Evolutionary conservation across 768 basidiomycete genomes (phyloP).

Genomic region (Cyclocybe cylindracea): DNA sequence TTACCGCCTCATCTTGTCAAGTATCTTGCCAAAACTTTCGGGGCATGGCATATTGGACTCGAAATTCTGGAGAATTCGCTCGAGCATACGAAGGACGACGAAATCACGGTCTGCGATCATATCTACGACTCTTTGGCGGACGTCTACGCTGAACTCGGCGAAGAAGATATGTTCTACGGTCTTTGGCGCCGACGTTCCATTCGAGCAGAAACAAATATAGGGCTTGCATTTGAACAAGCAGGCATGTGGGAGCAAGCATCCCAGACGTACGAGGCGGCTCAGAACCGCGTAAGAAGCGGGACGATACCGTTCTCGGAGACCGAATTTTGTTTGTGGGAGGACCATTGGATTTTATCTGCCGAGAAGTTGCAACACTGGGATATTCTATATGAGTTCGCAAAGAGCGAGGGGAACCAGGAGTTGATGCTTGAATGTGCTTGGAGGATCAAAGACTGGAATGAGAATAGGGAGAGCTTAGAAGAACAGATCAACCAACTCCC

Average conservation of each 20-base stretch:
- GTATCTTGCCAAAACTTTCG: slow-evolving; percentile 94
- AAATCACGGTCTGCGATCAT: slow-evolving; percentile 75
- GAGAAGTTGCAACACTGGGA: slow-evolving; percentile 99
- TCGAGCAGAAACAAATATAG: slow-evolving; percentile 88
- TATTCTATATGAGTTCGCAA: slow-evolving; percentile 86
- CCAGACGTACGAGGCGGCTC: slow-evolving; percentile 85
- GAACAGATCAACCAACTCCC: slow-evolving; percentile 78
- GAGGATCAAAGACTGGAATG: slow-evolving; percentile 91
- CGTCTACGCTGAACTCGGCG: slow-evolving; percentile 91
- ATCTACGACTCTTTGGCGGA: slow-evolving; percentile 91
- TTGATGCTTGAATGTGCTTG: slow-evolving; percentile 94
- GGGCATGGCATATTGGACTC: slow-evolving; percentile 91
- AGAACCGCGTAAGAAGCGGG: slow-evolving; percentile 80
- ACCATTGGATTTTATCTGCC: slow-evolving; percentile 95
- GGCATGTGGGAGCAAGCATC: slow-evolving; percentile 97
- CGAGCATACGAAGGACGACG: slow-evolving; percentile 79
- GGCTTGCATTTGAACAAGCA: slow-evolving; percentile 89
- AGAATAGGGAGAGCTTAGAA: slow-evolving; percentile 75
- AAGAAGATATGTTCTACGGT: slow-evolving; percentile 98
- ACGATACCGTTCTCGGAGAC: slow-evolving; percentile 88
- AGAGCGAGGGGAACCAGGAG: slow-evolving; percentile 88
- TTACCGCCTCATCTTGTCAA: slow-evolving; percentile 95
- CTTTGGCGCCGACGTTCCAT: slow-evolving; percentile 89
- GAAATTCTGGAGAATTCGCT: slow-evolving; percentile 85
- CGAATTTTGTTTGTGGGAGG: slow-evolving; percentile 98